Evolutionary conservation across 2,329 filamentous ascomycete species (phyloP).

Genomic region (Aaosphaeria pasadenensis): DNA sequence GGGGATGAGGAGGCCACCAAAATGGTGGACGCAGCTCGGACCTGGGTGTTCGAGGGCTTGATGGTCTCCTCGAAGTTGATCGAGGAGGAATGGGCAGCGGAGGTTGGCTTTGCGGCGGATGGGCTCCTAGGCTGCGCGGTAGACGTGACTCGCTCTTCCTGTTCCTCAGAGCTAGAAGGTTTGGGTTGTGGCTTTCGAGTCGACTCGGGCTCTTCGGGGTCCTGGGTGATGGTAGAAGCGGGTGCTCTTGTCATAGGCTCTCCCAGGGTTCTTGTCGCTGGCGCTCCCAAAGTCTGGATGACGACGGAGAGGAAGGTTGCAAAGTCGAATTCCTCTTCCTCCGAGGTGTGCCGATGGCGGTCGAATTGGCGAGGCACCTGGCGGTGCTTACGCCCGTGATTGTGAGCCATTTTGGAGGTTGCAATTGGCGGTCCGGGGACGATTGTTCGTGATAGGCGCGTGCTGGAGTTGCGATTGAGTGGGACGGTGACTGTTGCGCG

Average conservation of each 20-base stretch:
- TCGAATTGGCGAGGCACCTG: constrained; percentile 27
- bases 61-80: constrained; percentile 11
- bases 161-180: constrained; percentile 3
- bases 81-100: not conserved
- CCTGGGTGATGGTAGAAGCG: constrained; percentile 19
- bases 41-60: constrained; percentile 7
- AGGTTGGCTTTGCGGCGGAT: not conserved
- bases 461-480: not conserved
- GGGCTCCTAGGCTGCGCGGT: too few relatives aligned
- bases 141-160: not conserved
- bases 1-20: constrained; percentile 23
- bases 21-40: constrained; percentile 14
- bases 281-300: constrained; percentile 46
- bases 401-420: constrained; percentile 15
- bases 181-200: not conserved
- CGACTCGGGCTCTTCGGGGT: not conserved
- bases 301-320: constrained; percentile 44
- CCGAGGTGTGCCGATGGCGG: constrained; percentile 10
- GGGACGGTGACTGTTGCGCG: not conserved
- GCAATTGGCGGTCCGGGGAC: not conserved
- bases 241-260: constrained; percentile 51
- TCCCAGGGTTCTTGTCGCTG: constrained; percentile 6
- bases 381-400: constrained; percentile 22
- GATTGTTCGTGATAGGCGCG: not conserved
- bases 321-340: constrained; percentile 7